Evolutionary conservation across 164 flowering plant genomes (phyloP), one percentile per base, ranked within the genome.

Genomic region (Tetracentron sinense): DNA sequence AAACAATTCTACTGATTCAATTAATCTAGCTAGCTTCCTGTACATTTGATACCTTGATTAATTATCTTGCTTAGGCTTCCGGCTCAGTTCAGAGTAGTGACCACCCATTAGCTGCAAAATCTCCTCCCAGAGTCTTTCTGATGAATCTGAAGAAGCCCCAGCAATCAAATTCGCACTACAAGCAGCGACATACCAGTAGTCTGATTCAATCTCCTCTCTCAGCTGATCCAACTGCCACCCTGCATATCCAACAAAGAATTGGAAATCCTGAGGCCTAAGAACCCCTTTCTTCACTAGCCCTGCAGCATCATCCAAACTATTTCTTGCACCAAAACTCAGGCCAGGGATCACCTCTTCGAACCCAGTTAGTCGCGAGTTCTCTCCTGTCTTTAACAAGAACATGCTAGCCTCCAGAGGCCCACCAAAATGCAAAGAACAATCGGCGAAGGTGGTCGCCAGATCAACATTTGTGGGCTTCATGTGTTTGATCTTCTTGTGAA

Each of bases 21-120:
- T 51, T 17, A 51, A 11, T 38, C 23, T 31, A 69, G 68, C 42
- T 56, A 58, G 35, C 56, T 61, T 62, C 58, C 68, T 76, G 79
- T 78, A 81, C 84, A 78, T 62, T 68, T 59, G 62, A 42, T 52
- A 64, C 62, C 56, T 62, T 46, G 35, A 54, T 65, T 42, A 60
- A 10, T 65, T 64, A 68, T 92, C 98, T 68, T 81, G 86, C 81
- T 83, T 89, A 2, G 97, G 98, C 74, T 89, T 94, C 71, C 89
- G 84, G 85, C 96, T 90, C 59, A 94, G 72, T 55, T 91, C 97
- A 1, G 96, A 83, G 71, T 94, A 94, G 17, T 75, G 85, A 68
- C 98, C 98, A 23, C 98, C 98, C 97, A 94, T 94, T 55, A 86
- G 77, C 74, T 87, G 95, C 86, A 94, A 76, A 73, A 87, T 80